Evolutionary conservation across 257 asterid genomes (phyloP), one percentile per base, ranked within the genome.

Genomic region (Solanum microdontum): DNA sequence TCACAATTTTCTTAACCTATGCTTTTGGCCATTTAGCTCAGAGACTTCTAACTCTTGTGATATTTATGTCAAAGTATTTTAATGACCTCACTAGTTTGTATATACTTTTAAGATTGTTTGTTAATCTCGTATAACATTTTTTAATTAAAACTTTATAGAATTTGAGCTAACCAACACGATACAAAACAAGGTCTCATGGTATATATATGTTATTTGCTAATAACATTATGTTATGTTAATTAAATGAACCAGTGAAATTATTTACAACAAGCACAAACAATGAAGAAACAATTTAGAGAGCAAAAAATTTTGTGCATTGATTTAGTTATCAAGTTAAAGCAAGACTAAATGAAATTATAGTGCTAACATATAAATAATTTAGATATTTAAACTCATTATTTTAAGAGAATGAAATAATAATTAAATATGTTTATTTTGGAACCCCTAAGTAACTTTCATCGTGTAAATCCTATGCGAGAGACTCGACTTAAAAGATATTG

Each of bases 401-500:
- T 2, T 8, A 32, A 32, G 40, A 30, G 40, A 72, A 72, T 32
- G 12, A 72, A 32, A 32, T 72, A 33, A 33, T 72, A 72, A 32
- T 33, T 72, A 14, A 68, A 0, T 3, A 13, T 68, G 2, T 58
- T 58, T 58, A 19, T 21, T 21, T 58, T 8, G 66, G 0, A 55
- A 55, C 2, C 24, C 4, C 66, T 2, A 0, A 19, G 9, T 55
- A 55, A 55, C 4, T 55, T 19, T 19, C 0, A 55, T 1, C 0
- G 10, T 51, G 64, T 55, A 55, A 55, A 55, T 55, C 0, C 11
- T 55, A 19, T 19, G 64, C 1, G 10, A 55, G 0, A 19, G 3
- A 17, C 9, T 55, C 64, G 9, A 55, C 9, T 55, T 55, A 17
- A 7, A 55, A 55, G 2, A 17, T 55, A 19, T 55, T 7, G 4